Conservation (phyloP, 2,329 filamentous ascomycete species). For the Hymenoscyphus occultus region DNA sequence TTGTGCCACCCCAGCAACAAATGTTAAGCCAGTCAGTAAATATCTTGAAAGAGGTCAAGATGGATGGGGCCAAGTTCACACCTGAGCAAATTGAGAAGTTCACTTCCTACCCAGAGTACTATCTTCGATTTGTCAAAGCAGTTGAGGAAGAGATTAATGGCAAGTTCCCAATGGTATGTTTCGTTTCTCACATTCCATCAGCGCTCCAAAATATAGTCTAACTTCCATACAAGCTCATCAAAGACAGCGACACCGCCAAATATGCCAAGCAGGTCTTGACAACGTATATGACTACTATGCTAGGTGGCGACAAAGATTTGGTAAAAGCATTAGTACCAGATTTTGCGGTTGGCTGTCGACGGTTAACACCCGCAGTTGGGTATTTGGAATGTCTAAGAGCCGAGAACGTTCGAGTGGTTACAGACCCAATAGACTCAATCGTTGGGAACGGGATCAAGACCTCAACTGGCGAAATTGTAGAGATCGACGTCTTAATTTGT, state of each 20-base stretch:
- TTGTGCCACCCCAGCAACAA: conserved; percentile 39
- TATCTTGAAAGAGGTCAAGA: conserved; percentile 40
- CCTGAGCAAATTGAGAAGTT: conserved; percentile 48
- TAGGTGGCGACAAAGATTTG: conserved; percentile 49
- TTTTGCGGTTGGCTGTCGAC: conserved; percentile 42
- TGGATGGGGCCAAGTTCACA: conserved; percentile 44
- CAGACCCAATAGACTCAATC: conserved; percentile 46
- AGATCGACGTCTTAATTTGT: conserved; percentile 40
- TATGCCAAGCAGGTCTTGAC: conserved; percentile 11
- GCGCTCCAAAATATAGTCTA: conserved; percentile 39
- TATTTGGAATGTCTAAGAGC: conserved; percentile 39
- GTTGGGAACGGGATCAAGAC: conserved; percentile 37
- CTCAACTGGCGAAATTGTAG: conserved; percentile 26
- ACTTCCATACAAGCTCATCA: conserved; percentile 36
- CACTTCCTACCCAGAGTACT: conserved; percentile 45
- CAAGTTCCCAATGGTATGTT: conserved; percentile 32
- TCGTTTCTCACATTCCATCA: not conserved
- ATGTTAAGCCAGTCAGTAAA: conserved; percentile 40
- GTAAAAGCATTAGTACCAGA: conserved; percentile 44
- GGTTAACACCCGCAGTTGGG: conserved; percentile 41
- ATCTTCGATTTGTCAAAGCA: conserved; percentile 45
- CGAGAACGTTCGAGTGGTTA: conserved; percentile 37
- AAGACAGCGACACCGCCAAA: conserved; percentile 14
- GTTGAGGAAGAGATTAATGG: conserved; percentile 41
- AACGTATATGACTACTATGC: conserved; percentile 47